phyloP scores from a whole-genome alignment of 345 rosid species.

The Murraya koenigii region DNA sequence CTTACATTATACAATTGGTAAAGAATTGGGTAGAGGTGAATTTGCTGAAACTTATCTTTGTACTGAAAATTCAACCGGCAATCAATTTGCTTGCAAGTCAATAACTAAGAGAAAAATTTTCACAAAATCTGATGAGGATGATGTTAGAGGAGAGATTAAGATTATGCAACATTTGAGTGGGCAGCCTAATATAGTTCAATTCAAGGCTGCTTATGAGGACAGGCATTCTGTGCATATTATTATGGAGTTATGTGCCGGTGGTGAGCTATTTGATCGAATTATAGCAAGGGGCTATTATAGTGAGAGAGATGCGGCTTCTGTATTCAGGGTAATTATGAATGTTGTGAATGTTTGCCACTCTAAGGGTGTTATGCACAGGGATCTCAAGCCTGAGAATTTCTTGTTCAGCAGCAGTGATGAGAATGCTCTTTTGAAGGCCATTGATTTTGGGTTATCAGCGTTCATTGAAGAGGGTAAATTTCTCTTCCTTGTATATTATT shows the following conservation, averaged over 20 bases:
- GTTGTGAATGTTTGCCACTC: constrained; percentile 63
- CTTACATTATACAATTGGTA: constrained; percentile 23
- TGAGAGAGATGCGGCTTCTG: constrained; percentile 35
- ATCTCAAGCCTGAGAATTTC: constrained; percentile 47
- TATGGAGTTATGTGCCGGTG: constrained; percentile 46
- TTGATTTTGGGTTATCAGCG: constrained; percentile 79
- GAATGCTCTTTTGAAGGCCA: constrained; percentile 36
- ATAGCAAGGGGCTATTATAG: constrained; percentile 33
- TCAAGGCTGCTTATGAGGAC: constrained; percentile 39
- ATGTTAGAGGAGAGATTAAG: constrained; percentile 32
- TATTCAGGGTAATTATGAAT: constrained; percentile 26
- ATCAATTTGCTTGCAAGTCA: constrained; percentile 36
- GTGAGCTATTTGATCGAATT: constrained; percentile 37
- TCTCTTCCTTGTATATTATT: background rate
- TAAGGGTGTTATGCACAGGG: constrained; percentile 85
- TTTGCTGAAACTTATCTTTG: constrained; percentile 32
- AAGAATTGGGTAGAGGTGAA: constrained; percentile 35
- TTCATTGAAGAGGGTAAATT: constrained; percentile 50
- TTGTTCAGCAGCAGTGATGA: constrained; percentile 31
- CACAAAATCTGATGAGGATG: constrained; percentile 20
- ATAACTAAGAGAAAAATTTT: constrained; percentile 22
- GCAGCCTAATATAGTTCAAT: constrained; percentile 32
- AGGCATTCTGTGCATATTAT: constrained; percentile 31
- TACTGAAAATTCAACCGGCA: constrained; percentile 32
- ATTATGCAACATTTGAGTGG: constrained; percentile 42